A percentile compares a stretch with the other conserved stretches of the same genome.
These are phyloP conservation scores for Agastache rugosa DNA, from an alignment of 257 asterid species.

Conservation along the genomic window DNA sequence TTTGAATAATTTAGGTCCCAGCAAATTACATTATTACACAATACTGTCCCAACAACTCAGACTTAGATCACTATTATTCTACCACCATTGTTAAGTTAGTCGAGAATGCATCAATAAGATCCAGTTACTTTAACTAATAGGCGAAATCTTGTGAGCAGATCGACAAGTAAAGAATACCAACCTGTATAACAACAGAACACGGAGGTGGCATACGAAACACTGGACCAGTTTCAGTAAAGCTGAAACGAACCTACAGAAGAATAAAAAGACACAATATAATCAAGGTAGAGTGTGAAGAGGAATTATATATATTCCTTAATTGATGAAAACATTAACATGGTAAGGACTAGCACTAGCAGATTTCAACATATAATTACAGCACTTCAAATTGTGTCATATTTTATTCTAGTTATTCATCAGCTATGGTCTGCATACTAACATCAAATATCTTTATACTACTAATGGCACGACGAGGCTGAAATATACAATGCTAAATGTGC, in stretches of 20 bases:
- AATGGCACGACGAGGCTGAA: neutral
- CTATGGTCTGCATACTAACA: neutral
- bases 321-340: conserved; percentile 9
- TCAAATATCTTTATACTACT: neutral
- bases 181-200: conserved; percentile 89
- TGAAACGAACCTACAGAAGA: conserved; percentile 72
- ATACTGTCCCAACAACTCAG: neutral
- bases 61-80: neutral
- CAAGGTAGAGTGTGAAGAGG: conserved; percentile 14
- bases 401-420: neutral
- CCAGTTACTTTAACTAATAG: neutral
- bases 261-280: conserved; percentile 25
- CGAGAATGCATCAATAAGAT: neutral
- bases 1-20: neutral
- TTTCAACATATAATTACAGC: neutral
- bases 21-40: neutral
- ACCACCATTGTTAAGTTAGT: neutral
- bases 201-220: conserved; percentile 88
- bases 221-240: conserved; percentile 73
- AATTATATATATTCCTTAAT: conserved; percentile 6
- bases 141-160: neutral
- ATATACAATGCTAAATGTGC: neutral
- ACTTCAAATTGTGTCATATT: neutral
- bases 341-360: conserved; percentile 9
- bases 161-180: conserved; percentile 33